These are phyloP conservation scores for Tephrocybe sp. DNA, from an alignment of 768 basidiomycete species.

Conservation along the genomic window DNA sequence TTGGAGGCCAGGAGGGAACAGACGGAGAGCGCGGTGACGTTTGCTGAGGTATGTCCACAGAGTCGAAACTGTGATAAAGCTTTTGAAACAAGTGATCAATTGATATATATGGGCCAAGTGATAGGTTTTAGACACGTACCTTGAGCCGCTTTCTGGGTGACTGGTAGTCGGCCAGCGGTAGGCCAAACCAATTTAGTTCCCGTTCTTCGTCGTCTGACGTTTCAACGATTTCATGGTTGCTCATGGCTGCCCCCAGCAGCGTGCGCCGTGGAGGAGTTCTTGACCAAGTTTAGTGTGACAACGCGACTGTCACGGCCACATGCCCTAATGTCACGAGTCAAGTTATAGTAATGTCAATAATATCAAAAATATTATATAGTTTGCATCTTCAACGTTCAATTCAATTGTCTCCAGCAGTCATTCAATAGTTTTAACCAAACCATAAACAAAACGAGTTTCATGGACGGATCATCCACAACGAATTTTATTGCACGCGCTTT, in stretches of 20 bases:
- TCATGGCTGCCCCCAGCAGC: conserved; percentile 17
- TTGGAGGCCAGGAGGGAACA: neutral
- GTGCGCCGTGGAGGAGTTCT: neutral
- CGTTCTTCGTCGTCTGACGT: conserved; percentile 65
- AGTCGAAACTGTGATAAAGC: conserved; percentile 2
- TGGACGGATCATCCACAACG: no score
- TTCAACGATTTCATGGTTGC: conserved; percentile 49
- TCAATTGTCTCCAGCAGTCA: no score
- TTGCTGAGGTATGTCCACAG: neutral
- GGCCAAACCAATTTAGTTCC: conserved; percentile 32
- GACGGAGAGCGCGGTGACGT: neutral
- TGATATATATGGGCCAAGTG: no score
- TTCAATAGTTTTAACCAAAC: no score
- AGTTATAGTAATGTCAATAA: no score
- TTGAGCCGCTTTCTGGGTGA: conserved; percentile 24
- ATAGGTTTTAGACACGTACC: conserved; percentile 7
- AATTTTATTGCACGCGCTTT: no score
- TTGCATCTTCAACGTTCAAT: no score
- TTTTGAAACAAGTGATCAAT: neutral
- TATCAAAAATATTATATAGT: no score
- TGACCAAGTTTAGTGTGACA: neutral
- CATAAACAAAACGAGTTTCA: no score
- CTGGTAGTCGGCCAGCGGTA: neutral
- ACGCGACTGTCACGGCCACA: conserved; percentile 15
- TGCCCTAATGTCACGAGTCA: neutral